Base-by-base conservation (phyloP, 208 protist genomes). In the Trypanosoma brucei region DNA sequence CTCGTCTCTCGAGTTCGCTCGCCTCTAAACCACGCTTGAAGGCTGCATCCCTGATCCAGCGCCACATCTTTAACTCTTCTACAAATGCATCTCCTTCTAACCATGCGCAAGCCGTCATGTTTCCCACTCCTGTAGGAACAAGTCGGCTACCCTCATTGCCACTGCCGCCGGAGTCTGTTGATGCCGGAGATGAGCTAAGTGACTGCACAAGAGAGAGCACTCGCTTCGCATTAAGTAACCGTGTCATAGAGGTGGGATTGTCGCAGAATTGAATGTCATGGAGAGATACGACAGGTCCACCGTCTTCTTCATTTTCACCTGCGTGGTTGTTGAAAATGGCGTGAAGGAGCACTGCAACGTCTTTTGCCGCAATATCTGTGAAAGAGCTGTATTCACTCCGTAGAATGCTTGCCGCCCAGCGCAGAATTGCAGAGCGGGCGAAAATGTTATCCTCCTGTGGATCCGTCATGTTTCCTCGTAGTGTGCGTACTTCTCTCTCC, bases 11-110 rank as follows among this genome's bases (percentile, higher is more conserved):
- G n/a, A 86, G 44, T 38, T 64, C 62, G 0, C 61, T 30, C 8
- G 44, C 45, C 4, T 63, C 63, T 34, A 78, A 48, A 9, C 50
- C 49, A 38, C 66, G 67, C 39, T 65, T 72, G 36, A 75, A 72
- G 2, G 84, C 84, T 59, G 81, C 76, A 0, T 60, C 62, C 11
- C 85, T 84, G 40, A 90, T 62, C 86, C 88, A 94, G 0, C 88
- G 85, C 86, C 88, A 94, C 67, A 94, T 72, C 58, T 84, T 83
- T 72, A 94, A 70, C 61, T 94, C 84, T 59, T 94, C 81, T 37
- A 92, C 88, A 75, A 94, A 94, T 34, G 77, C 78, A 38, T 80
- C 77, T 5, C 88, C 88, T 11, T 75, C 79, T 30, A 94, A 51
- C 86, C 85, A 94, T n/a, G 65, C 79, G 7, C 8, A 62, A 3